Base-by-base conservation (phyloP, 495 filamentous ascomycete species). In the Aspergillus nanangensis region DNA sequence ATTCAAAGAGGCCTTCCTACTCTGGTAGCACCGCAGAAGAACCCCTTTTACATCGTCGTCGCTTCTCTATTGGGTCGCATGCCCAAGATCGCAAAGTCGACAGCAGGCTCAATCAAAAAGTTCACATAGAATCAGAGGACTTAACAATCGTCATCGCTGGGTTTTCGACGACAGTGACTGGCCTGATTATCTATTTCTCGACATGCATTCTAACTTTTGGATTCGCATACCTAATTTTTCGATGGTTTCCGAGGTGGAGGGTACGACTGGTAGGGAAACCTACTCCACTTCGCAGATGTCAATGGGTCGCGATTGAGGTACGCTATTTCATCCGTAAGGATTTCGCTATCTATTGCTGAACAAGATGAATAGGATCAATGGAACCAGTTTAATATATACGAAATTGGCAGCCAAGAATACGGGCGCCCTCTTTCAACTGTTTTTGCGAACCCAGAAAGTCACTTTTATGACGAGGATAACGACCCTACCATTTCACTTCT, bases 121-220 rank as follows among this genome's bases (percentile, higher is more conserved):
- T 96, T 10, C 89, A 96, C 60, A 91, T 99, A 62, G 71, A 80
- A 23, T 93, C 86, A 25, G 93, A 99, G 67, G 93, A 99, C 61
- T 72, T 97, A 41, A 95, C 88, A 0, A 87, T 95, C 51, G 90
- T 89, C 35, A 83, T 97, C 55, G 84, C 93, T 15, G 93, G 93
- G 0, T 99, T 96, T 61, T 82, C 75, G 21, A 96, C 89, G 3
- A 88, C 80, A 45, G 51, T 62, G 8, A 25, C 79, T 23, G 90
- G 91, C 3, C 82, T 82, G 50, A 66, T 75, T 7, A 32, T 83
- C 1, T 97, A 97, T 57, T 53, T 81, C 10, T 44, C 71, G 8
- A 59, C 95, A 33, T 95, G 88, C 53, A 49, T 83, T 3, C 48
- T 81, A 8, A 87, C 94, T 1, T 62, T 84, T 9, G 93, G 93